Base-by-base conservation (phyloP, 2,329 filamentous ascomycete species). In the Chaetothyriales sp. region DNA sequence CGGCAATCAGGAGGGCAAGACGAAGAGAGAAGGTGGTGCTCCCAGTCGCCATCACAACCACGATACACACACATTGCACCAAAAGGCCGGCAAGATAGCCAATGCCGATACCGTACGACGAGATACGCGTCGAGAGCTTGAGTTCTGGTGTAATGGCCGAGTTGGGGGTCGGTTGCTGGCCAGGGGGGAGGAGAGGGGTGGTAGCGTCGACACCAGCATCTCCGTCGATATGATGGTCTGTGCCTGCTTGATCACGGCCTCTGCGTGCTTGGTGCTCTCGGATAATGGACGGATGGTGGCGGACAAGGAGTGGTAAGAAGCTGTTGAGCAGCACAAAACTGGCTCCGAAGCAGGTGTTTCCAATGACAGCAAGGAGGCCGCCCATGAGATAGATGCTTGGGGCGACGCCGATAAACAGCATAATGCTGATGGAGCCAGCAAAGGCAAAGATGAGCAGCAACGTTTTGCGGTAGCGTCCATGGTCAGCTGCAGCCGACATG, bases 311-410 rank as follows among this genome's bases (percentile, higher is more conserved):
- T 0, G 92, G 92, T 44, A 98, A 72, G 62, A 95, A 98, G 0
- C 89, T 95, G 68, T 98, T 98, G 45, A 98, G 72, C 10, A 98
- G 75, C 2, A 98, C 92, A 65, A 95, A 96, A 0, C 88, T 95
- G 15, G 89, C 88, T 19, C 92, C 92, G 63, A 95, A 94, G 44
- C 87, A 90, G 1, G 87, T 93, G 65, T 96, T 96, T 36, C 89
- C 85, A 47, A 96, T 72, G 57, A 96, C 86, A 26, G 92, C 89
- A 53, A 95, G 74, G 2, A 96, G 57, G 2, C 84, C 86, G 44
- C 85, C 90, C 9, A 96, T 66, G 2, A 95, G 63, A 63, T 95
- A 96, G 8, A 86, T 72, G 44, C 77, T 75, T 25, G 86, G 82
- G 43, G 78, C 76, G 49, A 95, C 75, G 22, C 83, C 81, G 47